Evolutionary conservation across 2,329 filamentous ascomycete species (phyloP).

Genomic region (Botrytis deweyae): DNA sequence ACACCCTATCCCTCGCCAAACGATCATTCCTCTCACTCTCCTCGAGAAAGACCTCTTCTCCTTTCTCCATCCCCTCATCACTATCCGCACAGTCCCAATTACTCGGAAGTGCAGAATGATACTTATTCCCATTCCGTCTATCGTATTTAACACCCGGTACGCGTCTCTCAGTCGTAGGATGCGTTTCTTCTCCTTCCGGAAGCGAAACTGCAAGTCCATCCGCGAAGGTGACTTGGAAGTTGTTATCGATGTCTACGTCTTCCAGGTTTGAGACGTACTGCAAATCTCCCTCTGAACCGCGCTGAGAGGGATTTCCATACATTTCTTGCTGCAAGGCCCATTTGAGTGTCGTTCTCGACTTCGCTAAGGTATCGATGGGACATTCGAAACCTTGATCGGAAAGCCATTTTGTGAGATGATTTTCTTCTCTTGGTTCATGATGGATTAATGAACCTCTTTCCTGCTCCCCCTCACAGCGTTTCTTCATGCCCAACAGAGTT

Average conservation of each 20-base stretch:
- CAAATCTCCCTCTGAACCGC: neutral
- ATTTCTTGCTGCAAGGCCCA: neutral
- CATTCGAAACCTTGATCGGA: conserved; percentile 1
- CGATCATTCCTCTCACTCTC: neutral
- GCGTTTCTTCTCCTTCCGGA: neutral
- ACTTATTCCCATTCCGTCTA: neutral
- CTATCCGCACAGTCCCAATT: neutral
- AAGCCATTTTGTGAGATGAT: neutral
- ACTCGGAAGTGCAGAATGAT: neutral
- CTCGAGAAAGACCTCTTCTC: neutral
- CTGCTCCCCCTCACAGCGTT: neutral
- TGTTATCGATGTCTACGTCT: neutral
- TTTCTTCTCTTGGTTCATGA: neutral
- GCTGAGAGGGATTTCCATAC: neutral
- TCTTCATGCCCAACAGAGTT: neutral
- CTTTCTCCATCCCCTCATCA: neutral
- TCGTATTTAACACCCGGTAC: neutral
- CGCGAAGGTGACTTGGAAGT: neutral
- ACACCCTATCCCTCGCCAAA: neutral
- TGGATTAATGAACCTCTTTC: neutral
- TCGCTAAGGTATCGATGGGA: neutral
- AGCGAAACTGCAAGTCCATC: neutral
- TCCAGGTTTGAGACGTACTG: neutral
- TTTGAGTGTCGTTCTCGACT: rapidly evolving
- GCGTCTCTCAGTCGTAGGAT: neutral